These are phyloP conservation scores for Prunus mume DNA, from an alignment of 306 rosid genomes.

Conservation along the genomic window DNA sequence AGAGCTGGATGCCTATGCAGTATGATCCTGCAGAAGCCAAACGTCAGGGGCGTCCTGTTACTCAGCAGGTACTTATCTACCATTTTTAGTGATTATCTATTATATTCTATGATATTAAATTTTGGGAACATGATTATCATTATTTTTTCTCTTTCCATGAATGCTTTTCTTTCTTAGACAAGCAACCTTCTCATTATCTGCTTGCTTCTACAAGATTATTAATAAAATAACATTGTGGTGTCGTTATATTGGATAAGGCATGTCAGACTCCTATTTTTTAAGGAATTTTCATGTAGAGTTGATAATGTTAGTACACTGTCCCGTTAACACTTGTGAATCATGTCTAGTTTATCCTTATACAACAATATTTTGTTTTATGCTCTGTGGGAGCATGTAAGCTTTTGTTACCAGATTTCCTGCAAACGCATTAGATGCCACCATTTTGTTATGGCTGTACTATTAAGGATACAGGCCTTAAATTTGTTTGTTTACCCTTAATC, in stretches of 20 bases:
- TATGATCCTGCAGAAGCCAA: slow-evolving; percentile 49
- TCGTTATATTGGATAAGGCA: neutral
- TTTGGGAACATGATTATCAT: neutral
- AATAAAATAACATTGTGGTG: neutral
- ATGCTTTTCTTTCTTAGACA: too few relatives aligned
- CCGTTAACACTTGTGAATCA: neutral
- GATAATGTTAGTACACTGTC: neutral
- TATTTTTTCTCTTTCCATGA: neutral
- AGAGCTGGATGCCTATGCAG: slow-evolving; percentile 74
- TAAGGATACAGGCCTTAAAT: neutral
- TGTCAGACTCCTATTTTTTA: neutral
- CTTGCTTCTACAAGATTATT: neutral
- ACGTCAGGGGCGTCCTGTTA: slow-evolving; percentile 29
- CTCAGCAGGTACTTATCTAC: slow-evolving; percentile 34
- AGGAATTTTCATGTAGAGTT: neutral
- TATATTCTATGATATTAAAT: slow-evolving; percentile 7
- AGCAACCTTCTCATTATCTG: neutral
- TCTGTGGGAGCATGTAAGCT: neutral
- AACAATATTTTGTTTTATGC: neutral
- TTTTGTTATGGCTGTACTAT: neutral
- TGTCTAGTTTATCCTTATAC: neutral
- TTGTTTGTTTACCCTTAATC: neutral
- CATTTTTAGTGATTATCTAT: neutral
- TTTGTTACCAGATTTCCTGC: neutral
- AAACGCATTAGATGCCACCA: slow-evolving; percentile 1